Evolutionary conservation across 169 alveolate species (phyloP).

Genomic region (Babesia bovis): DNA sequence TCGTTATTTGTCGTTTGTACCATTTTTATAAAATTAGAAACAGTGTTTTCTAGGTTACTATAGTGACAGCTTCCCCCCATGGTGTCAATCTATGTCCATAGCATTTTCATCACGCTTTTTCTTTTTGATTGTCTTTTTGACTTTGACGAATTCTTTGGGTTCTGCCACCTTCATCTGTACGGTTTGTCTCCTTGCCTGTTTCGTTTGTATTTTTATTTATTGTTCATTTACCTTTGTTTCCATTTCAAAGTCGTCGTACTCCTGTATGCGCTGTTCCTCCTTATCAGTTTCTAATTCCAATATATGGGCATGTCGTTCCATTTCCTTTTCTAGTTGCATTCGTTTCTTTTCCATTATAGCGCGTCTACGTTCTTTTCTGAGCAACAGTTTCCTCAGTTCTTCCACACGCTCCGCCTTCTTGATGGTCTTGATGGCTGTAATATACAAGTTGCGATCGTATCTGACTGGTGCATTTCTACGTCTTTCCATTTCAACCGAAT

Average conservation of each 20-base stretch:
- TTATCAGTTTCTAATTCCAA: constrained; percentile 29
- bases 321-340: constrained; percentile 51
- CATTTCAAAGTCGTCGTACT: constrained; percentile 23
- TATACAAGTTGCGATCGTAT: constrained; percentile 92
- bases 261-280: neutral
- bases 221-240: constrained; percentile 11
- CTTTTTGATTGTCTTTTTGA: constrained; percentile 22
- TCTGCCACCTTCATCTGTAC: constrained; percentile 22
- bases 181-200: neutral
- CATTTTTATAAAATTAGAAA: constrained; percentile 15
- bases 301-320: constrained; percentile 55
- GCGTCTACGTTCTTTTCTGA: constrained; percentile 43
- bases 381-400: constrained; percentile 82
- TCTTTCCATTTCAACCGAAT: constrained; percentile 95
- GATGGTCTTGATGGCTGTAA: constrained; percentile 95
- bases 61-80: constrained; percentile 14
- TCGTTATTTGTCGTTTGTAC: constrained; percentile 6
- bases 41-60: neutral
- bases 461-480: constrained; percentile 93
- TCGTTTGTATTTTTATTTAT: neutral
- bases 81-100: constrained; percentile 23
- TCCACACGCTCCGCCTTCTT: constrained; percentile 91
- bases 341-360: constrained; percentile 42
- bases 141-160: constrained; percentile 15
- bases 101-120: constrained; percentile 17